Conservation (phyloP, 129 eudicot genomes). For the Chrysanthemum lavandulifolium region DNA sequence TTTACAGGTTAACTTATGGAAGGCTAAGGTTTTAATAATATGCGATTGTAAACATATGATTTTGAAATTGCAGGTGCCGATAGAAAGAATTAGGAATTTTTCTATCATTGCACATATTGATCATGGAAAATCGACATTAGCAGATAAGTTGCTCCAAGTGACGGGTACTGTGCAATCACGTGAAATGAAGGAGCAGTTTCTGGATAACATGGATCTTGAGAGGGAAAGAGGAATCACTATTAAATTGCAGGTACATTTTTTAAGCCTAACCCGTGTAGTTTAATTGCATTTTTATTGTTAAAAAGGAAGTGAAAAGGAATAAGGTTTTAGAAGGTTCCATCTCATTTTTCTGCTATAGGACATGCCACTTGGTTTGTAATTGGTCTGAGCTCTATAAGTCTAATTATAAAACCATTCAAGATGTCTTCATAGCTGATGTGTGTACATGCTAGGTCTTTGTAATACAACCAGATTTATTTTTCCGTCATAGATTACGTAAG, state of each 20-base stretch:
- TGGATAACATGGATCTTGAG: slow-evolving; percentile 98
- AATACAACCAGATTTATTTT: slow-evolving; percentile 3
- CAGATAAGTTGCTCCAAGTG: slow-evolving; percentile 90
- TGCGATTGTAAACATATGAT: background rate
- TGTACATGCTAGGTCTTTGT: slow-evolving; percentile 18
- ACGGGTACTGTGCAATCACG: slow-evolving; percentile 94
- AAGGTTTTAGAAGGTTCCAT: slow-evolving; percentile 12
- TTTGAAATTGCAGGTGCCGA: slow-evolving; percentile 67
- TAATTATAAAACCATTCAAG: slow-evolving; percentile 7
- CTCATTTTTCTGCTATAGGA: slow-evolving; percentile 14
- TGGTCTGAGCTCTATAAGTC: slow-evolving; percentile 2
- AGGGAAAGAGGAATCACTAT: slow-evolving; percentile 99
- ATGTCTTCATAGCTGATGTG: slow-evolving; percentile 10
- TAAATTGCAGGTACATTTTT: slow-evolving; percentile 70
- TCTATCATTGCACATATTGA: slow-evolving; percentile 97
- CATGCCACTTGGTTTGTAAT: slow-evolving; percentile 23
- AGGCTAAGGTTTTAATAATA: background rate
- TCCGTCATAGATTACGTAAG: slow-evolving; percentile 7
- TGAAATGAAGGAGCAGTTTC: slow-evolving; percentile 98
- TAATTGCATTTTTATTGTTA: background rate
- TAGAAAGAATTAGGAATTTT: slow-evolving; percentile 78
- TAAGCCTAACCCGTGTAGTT: slow-evolving; percentile 11
- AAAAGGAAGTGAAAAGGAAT: slow-evolving; percentile 11
- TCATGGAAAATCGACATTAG: slow-evolving; percentile 99
- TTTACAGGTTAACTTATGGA: slow-evolving; percentile 1